Conservation (phyloP, 2,329 filamentous ascomycete species). For the Fusarium albidum region DNA sequence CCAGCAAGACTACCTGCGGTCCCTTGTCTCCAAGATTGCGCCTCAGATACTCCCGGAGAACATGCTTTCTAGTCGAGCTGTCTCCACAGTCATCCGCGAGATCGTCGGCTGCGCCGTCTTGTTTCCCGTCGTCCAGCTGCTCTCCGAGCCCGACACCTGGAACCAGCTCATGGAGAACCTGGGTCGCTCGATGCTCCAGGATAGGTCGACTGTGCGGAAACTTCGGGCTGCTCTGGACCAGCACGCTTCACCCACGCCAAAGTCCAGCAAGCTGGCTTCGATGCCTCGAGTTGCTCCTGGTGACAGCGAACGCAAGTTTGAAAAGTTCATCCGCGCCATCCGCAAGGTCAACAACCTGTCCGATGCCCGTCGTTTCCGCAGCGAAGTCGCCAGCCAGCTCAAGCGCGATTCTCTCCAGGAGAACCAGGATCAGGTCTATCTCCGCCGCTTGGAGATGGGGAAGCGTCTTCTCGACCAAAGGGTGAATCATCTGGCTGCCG, state of each 20-base stretch:
- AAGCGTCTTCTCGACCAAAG: conserved; percentile 90
- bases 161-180: conserved; percentile 95
- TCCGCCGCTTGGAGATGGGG: conserved; percentile 90
- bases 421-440: conserved; percentile 83
- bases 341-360: conserved; percentile 89
- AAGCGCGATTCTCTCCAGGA: conserved; percentile 83
- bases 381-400: conserved; percentile 89
- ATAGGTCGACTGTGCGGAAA: conserved; percentile 92
- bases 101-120: conserved; percentile 94
- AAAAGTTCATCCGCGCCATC: conserved; percentile 91
- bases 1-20: conserved; percentile 88
- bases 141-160: conserved; percentile 96
- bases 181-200: conserved; percentile 86
- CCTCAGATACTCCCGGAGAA: conserved; percentile 77
- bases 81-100: conserved; percentile 83
- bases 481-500: conserved; percentile 80
- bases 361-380: conserved; percentile 90
- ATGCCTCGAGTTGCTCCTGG: conserved; percentile 83
- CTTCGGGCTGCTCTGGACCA: conserved; percentile 91
- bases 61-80: conserved; percentile 81
- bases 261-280: conserved; percentile 67
- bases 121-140: conserved; percentile 78
- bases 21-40: conserved; percentile 75
- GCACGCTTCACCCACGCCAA: conserved; percentile 85
- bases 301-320: conserved; percentile 92